These are phyloP conservation scores for Magnusiomyces clavatus DNA, from an alignment of 1,139 yeast genomes.

Conservation along the genomic window DNA sequence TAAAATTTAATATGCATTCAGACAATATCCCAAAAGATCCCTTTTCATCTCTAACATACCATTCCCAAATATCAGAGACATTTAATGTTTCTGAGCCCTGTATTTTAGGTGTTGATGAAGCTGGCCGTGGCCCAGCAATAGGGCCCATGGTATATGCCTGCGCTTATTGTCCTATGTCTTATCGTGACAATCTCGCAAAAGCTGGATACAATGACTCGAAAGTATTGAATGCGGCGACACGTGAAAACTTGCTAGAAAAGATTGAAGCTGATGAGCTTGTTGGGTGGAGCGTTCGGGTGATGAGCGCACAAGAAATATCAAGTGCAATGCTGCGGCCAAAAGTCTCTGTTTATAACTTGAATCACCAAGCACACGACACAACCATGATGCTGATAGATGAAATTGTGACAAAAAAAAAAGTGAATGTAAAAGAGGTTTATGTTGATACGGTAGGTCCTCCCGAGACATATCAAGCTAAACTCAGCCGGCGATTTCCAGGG, in stretches of 20 bases:
- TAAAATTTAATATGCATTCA: too few species aligned
- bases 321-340: constrained; percentile 78
- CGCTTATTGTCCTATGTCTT: constrained; percentile 60
- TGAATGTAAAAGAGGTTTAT: constrained; percentile 59
- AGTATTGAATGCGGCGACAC: constrained; percentile 62
- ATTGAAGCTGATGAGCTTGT: constrained; percentile 48
- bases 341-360: constrained; percentile 57
- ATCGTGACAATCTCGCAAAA: constrained; percentile 45
- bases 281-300: constrained; percentile 82
- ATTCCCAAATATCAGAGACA: not conserved
- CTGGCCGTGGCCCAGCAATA: constrained; percentile 95
- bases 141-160: constrained; percentile 96
- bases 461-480: constrained; percentile 65
- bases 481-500: constrained; percentile 59
- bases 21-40: not conserved
- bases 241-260: constrained; percentile 52
- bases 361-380: constrained; percentile 94
- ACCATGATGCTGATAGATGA: constrained; percentile 70
- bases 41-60: not conserved
- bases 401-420: constrained; percentile 48
- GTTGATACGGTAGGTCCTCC: constrained; percentile 99
- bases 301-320: constrained; percentile 84
- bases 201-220: constrained; percentile 93
- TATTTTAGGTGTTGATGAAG: constrained; percentile 46
- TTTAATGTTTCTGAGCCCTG: constrained; percentile 7